Conservation (phyloP, 1,284 basidiomycete species). For the Peniophora sp. region DNA sequence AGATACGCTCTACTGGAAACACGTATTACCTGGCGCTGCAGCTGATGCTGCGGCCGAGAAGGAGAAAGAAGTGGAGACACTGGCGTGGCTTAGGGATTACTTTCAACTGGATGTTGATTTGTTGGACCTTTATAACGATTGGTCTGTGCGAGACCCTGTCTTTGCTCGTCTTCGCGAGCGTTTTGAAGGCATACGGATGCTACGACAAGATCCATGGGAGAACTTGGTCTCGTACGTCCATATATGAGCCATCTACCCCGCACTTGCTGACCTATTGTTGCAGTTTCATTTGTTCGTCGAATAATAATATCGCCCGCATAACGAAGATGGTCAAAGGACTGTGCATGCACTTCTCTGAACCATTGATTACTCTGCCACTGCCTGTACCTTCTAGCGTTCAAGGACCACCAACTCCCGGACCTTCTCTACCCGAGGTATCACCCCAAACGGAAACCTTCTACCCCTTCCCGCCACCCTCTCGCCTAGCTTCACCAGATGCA, state of each 20-base stretch:
- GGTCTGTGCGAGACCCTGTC: constrained; percentile 69
- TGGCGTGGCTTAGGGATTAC: constrained; percentile 78
- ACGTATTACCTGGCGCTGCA: constrained; percentile 57
- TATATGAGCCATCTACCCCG: neutral
- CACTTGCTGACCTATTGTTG: neutral
- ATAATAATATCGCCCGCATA: constrained; percentile 93
- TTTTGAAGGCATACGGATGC: constrained; percentile 65
- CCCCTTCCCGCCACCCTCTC: constrained; percentile 78
- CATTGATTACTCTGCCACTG: constrained; percentile 44
- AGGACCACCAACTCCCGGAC: constrained; percentile 5
- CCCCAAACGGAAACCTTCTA: constrained; percentile 46
- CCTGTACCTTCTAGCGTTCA: constrained; percentile 19
- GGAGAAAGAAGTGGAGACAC: constrained; percentile 48
- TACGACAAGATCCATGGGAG: constrained; percentile 96
- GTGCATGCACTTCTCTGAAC: constrained; percentile 63
- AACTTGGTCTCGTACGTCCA: constrained; percentile 78
- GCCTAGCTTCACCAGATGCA: constrained; percentile 56
- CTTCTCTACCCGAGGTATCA: neutral
- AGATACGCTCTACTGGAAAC: constrained; percentile 49
- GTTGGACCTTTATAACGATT: constrained; percentile 68
- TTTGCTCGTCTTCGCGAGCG: constrained; percentile 61
- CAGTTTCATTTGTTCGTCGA: constrained; percentile 97
- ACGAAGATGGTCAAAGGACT: constrained; percentile 81
- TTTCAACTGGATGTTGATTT: constrained; percentile 84
- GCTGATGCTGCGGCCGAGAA: constrained; percentile 19